Evolutionary conservation across 257 asterid species (phyloP), one percentile per base, ranked within the genome.

Genomic region (Coffea eugenioides): DNA sequence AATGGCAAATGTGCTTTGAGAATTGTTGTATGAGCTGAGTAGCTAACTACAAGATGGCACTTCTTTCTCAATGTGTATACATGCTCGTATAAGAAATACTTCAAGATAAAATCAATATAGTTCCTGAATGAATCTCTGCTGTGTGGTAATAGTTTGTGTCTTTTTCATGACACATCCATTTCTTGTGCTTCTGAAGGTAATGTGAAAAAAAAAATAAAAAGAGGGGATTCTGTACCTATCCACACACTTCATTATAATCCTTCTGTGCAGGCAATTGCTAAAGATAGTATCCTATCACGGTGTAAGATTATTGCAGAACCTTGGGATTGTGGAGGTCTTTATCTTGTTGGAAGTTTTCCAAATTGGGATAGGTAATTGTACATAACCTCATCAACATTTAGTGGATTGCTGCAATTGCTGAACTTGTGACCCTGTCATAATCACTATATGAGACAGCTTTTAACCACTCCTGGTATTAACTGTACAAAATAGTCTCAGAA

Each of bases 241-340:
- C 12, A 27, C 59, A 43, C 45, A 61, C 62, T 76, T 76, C 31
- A 39, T 20, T 74, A 5, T 39, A 61, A 20, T 70, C 14, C n/a
- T 76, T 64, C 21, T 6, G 45, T 84, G 88, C 94, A 95, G 99
- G 97, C 93, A 78, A 95, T 95, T 77, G 97, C 98, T 78, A 95
- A 91, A 87, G 99, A 96, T 75, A 86, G 77, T 71, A 79, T 96
- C 84, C 88, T 96, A n/a, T 92, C 98, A 61, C 92, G 97, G 85
- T 95, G 97, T 78, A 96, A 96, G 88, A 87, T 93, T 80, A 94
- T 96, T 81, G 91, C 98, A 39, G 99, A 96, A 84, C 98, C 99
- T 82, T 96, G 99, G 98, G 98, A 93, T 82, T 96, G 99, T 84
- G 98, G 98, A 83, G 99, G 97, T 41, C 93, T 96, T 69, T 96